These are phyloP conservation scores for Eucalyptus globulus DNA, from an alignment of 345 rosid species.

Conservation along the genomic window DNA sequence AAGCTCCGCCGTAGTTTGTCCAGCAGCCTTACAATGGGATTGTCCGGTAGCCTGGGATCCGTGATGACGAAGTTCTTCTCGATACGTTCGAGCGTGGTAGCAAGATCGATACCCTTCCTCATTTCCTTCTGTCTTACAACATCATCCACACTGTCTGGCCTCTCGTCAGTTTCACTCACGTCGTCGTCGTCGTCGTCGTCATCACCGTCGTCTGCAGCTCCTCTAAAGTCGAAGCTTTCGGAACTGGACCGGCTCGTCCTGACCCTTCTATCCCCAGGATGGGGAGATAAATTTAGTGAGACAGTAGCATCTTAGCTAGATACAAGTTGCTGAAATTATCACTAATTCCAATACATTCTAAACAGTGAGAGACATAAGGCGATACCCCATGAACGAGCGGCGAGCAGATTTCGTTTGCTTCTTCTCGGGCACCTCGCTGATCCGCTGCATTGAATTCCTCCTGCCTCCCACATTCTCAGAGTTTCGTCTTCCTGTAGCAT, in stretches of 20 bases:
- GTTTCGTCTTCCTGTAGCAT: conserved; percentile 32
- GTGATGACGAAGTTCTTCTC: conserved; percentile 98
- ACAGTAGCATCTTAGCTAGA: neutral
- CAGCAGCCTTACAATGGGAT: conserved; percentile 73
- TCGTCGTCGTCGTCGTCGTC: conserved; percentile 27
- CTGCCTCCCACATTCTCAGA: conserved; percentile 42
- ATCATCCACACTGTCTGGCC: conserved; percentile 72
- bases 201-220: conserved; percentile 13
- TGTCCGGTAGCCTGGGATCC: conserved; percentile 96
- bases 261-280: conserved; percentile 20
- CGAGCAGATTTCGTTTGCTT: conserved; percentile 51
- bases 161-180: conserved; percentile 39
- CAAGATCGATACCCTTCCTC: conserved; percentile 98
- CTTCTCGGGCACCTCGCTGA: conserved; percentile 64
- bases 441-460: conserved; percentile 53
- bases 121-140: conserved; percentile 80
- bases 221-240: conserved; percentile 26
- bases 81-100: conserved; percentile 96
- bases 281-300: neutral
- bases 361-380: neutral
- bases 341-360: neutral
- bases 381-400: conserved; percentile 80
- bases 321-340: neutral
- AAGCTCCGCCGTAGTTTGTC: neutral
- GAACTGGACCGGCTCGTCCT: conserved; percentile 31